Conservation (phyloP, 1,284 basidiomycete genomes). For the Leccinum proliferum region DNA sequence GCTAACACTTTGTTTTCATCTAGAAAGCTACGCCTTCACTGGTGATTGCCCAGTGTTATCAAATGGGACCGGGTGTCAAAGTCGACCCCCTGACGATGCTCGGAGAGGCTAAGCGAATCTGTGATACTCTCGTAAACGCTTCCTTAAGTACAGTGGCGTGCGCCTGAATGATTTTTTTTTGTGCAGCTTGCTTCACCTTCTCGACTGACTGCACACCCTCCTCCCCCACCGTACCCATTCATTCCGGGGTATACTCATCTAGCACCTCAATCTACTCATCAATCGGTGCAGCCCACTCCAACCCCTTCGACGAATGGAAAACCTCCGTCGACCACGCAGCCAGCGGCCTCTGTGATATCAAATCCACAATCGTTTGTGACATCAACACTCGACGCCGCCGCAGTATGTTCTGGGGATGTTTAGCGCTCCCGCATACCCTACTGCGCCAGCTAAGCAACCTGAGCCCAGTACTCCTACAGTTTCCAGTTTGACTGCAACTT, state of each 20-base stretch:
- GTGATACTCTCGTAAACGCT: slow-evolving; percentile 61
- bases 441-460: slow-evolving; percentile 26
- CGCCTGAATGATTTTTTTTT: slow-evolving; percentile 11
- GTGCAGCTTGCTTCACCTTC: slow-evolving; percentile 63
- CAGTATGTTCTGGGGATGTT: slow-evolving; percentile 39
- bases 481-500: slow-evolving; percentile 15
- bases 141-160: slow-evolving; percentile 9
- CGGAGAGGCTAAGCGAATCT: slow-evolving; percentile 68
- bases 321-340: slow-evolving; percentile 20
- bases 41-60: slow-evolving; percentile 75
- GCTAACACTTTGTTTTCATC: slow-evolving; percentile 10
- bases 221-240: slow-evolving; percentile 51
- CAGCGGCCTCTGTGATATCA: slow-evolving; percentile 45
- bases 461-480: slow-evolving; percentile 24
- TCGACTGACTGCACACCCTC: slow-evolving; percentile 55
- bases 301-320: slow-evolving; percentile 27
- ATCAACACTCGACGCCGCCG: slow-evolving; percentile 27
- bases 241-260: slow-evolving; percentile 35
- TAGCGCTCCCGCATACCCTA: slow-evolving; percentile 45
- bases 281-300: slow-evolving; percentile 21
- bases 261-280: slow-evolving; percentile 17
- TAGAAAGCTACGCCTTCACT: slow-evolving; percentile 69
- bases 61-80: slow-evolving; percentile 59
- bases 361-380: slow-evolving; percentile 64
- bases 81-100: slow-evolving; percentile 70